These are phyloP conservation scores for Xylaria telfairii DNA, from an alignment of 495 filamentous ascomycete species.

Conservation along the genomic window DNA sequence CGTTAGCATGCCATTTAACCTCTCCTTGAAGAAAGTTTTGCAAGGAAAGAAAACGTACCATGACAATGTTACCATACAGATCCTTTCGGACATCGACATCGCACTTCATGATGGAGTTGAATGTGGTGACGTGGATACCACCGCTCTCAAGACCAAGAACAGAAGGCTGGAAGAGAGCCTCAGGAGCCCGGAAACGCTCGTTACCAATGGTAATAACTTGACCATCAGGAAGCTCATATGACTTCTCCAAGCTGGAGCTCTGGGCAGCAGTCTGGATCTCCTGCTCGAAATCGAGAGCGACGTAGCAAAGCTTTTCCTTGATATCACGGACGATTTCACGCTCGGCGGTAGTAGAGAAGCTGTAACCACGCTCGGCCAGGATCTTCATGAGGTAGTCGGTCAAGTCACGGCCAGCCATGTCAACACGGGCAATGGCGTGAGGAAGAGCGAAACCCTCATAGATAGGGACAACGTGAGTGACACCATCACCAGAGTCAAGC, in stretches of 20 bases:
- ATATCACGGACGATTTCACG: conserved; percentile 99
- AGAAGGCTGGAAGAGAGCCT: conserved; percentile 98
- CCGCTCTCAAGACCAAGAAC: conserved; percentile 97
- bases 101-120: conserved; percentile 99
- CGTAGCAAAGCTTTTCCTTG: conserved; percentile 99
- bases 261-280: conserved; percentile 99
- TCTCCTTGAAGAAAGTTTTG: conserved; percentile 33
- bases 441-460: conserved; percentile 99
- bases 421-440: conserved; percentile 98
- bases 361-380: conserved; percentile 97
- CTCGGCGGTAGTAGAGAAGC: conserved; percentile 99
- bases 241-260: conserved; percentile 96
- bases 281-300: conserved; percentile 99
- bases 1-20: conserved; percentile 33
- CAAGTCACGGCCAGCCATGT: conserved; percentile 99
- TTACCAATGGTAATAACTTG: conserved; percentile 99
- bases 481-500: conserved; percentile 99
- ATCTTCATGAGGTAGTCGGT: conserved; percentile 99
- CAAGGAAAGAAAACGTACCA: conserved; percentile 68
- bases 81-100: conserved; percentile 99
- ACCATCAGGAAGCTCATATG: conserved; percentile 98
- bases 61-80: conserved; percentile 99
- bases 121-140: conserved; percentile 99
- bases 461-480: conserved; percentile 99
- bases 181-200: conserved; percentile 99